These are phyloP conservation scores for Yamadazyma friedrichii DNA, from an alignment of 1,139 yeast genomes.

Conservation along the genomic window DNA sequence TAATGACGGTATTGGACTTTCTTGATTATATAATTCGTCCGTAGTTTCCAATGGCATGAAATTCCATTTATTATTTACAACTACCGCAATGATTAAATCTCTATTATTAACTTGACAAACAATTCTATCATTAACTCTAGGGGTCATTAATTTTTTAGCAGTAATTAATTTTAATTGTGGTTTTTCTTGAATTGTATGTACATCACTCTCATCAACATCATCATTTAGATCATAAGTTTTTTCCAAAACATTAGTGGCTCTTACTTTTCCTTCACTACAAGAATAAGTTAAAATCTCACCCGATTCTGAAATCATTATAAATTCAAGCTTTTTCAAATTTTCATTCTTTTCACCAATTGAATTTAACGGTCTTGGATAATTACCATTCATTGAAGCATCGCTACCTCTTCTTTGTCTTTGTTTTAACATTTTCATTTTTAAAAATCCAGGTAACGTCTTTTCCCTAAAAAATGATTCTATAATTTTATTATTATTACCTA, in stretches of 20 bases:
- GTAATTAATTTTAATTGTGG: constrained; percentile 34
- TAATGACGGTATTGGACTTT: constrained; percentile 6
- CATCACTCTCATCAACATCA: constrained; percentile 7
- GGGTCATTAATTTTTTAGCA: constrained; percentile 60
- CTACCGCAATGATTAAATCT: constrained; percentile 60
- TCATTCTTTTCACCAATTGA: constrained; percentile 11
- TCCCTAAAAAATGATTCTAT: constrained; percentile 61
- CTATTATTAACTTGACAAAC: constrained; percentile 54
- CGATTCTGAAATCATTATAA: constrained; percentile 32
- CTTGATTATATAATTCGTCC: constrained; percentile 45
- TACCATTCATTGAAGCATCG: constrained; percentile 34
- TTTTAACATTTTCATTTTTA: constrained; percentile 41
- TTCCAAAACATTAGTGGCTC: constrained; percentile 23
- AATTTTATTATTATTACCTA: constrained; percentile 31
- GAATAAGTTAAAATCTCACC: constrained; percentile 51
- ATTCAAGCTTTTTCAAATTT: constrained; percentile 26
- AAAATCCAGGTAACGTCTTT: constrained; percentile 49
- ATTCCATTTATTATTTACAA: constrained; percentile 66
- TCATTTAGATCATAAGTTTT: constrained; percentile 19
- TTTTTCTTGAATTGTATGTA: background rate
- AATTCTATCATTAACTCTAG: constrained; percentile 72
- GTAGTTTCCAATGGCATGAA: constrained; percentile 49
- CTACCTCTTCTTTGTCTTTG: constrained; percentile 27
- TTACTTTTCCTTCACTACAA: constrained; percentile 46
- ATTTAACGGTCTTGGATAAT: constrained; percentile 23